These are phyloP conservation scores for Solanum phureja DNA, from an alignment of 257 asterid species.

Conservation along the genomic window DNA sequence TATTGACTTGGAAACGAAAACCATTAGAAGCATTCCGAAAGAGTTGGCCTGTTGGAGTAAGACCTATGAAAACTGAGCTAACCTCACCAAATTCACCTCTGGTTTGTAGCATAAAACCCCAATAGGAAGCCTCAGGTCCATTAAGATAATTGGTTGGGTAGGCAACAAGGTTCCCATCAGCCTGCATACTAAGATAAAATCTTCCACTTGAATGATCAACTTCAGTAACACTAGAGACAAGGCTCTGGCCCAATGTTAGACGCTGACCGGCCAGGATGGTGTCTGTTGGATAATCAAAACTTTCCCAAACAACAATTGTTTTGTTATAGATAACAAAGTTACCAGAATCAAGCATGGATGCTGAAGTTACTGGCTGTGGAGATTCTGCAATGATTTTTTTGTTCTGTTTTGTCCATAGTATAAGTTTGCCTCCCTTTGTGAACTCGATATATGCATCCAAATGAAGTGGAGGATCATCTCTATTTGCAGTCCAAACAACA, in stretches of 20 bases:
- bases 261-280: constrained; percentile 34
- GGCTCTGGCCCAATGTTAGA: constrained; percentile 5
- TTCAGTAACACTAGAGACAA: constrained; percentile 30
- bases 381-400: background rate
- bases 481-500: background rate
- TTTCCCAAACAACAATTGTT: constrained; percentile 27
- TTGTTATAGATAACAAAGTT: constrained; percentile 41
- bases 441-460: background rate
- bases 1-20: background rate
- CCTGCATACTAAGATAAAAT: constrained; percentile 33
- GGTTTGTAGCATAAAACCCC: background rate
- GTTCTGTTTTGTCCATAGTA: background rate
- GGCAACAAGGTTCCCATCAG: constrained; percentile 42
- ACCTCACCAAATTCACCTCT: background rate
- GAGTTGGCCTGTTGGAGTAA: constrained; percentile 9
- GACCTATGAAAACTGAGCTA: background rate
- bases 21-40: background rate
- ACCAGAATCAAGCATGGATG: constrained; percentile 39
- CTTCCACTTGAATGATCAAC: constrained; percentile 17
- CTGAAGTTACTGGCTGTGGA: background rate
- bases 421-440: background rate
- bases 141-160: constrained; percentile 12
- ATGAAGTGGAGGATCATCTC: background rate
- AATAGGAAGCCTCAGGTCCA: constrained; percentile 15
- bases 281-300: constrained; percentile 41